Conservation (phyloP, 495 filamentous ascomycete species). For the Endocarpon pusillum region DNA sequence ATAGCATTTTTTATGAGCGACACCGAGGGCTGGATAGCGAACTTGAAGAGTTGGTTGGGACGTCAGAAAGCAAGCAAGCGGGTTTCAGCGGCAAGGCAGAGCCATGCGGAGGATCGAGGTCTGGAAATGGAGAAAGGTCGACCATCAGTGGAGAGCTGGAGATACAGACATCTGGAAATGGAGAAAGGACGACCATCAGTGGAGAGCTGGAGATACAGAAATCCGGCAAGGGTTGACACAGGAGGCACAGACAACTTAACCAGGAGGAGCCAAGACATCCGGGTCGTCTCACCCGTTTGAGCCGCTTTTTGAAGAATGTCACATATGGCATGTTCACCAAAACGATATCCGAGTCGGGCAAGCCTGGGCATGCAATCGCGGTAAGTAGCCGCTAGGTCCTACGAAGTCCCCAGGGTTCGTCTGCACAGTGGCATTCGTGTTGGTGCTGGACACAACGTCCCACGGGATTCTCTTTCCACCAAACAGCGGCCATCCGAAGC, state of each 20-base stretch:
- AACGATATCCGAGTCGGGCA: no score
- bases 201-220: background rate
- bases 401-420: no score
- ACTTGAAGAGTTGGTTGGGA: background rate
- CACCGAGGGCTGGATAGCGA: constrained; percentile 19
- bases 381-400: no score
- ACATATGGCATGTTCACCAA: no score
- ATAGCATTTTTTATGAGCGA: constrained; percentile 41
- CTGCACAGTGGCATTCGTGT: no score
- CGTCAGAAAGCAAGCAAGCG: background rate
- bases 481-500: no score
- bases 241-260: background rate
- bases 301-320: no score
- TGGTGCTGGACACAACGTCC: no score
- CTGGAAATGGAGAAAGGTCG: background rate
- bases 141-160: background rate
- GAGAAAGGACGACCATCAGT: background rate
- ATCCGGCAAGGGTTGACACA: background rate
- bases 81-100: background rate
- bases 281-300: no score
- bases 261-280: background rate
- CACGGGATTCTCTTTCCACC: no score
- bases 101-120: background rate
- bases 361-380: no score
- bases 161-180: background rate